Conservation (phyloP, 1,284 basidiomycete genomes). For the Lentinula novae-zelandiae region DNA sequence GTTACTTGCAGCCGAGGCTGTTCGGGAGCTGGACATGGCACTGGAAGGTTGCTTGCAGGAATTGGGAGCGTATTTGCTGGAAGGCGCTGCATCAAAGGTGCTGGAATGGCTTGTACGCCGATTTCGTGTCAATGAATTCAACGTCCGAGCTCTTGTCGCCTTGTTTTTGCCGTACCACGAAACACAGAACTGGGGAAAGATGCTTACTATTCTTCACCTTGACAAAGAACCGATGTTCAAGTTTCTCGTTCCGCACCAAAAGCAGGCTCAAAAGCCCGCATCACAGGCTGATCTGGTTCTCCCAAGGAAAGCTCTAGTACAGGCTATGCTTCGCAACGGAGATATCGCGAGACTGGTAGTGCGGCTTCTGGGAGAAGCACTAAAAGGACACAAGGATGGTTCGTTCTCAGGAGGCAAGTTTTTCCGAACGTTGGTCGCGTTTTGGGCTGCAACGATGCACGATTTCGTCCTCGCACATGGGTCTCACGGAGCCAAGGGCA, state of each 20-base stretch:
- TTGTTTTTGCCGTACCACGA: constrained; percentile 95
- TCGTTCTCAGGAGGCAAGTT: background rate
- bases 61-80: constrained; percentile 80
- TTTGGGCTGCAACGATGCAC: constrained; percentile 80
- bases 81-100: constrained; percentile 81
- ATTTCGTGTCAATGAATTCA: constrained; percentile 94
- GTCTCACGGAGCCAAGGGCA: constrained; percentile 40
- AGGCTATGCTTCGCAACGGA: constrained; percentile 68
- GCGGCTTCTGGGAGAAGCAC: constrained; percentile 56
- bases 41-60: constrained; percentile 67
- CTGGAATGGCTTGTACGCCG: constrained; percentile 95
- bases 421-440: constrained; percentile 75
- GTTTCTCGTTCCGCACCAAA: constrained; percentile 2
- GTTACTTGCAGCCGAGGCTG: constrained; percentile 66
- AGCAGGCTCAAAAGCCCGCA: constrained; percentile 41
- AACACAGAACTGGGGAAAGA: constrained; percentile 91
- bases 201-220: constrained; percentile 84
- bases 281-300: constrained; percentile 72
- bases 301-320: constrained; percentile 65
- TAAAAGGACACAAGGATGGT: constrained; percentile 38
- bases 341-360: constrained; percentile 75
- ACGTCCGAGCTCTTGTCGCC: constrained; percentile 74
- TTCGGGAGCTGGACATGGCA: constrained; percentile 54
- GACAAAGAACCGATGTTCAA: constrained; percentile 21
- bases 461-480: constrained; percentile 65